Conservation (phyloP, 768 basidiomycete species). For the Clathrus columnatus region DNA sequence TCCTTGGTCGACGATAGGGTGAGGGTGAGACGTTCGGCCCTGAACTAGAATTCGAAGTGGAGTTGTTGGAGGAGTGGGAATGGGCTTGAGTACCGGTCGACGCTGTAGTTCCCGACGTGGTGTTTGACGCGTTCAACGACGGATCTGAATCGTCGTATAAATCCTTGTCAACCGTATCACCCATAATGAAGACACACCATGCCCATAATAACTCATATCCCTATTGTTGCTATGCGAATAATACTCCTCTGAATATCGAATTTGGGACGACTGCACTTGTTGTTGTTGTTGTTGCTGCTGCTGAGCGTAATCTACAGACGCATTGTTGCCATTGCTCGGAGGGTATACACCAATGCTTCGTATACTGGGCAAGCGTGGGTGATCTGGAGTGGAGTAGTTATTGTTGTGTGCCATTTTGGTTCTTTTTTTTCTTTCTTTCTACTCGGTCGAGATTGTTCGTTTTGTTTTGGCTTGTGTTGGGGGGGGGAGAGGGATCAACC, state of each 20-base stretch:
- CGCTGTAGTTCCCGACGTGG: neutral
- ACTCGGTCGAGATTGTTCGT: neutral
- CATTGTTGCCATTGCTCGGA: neutral
- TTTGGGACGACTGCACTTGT: neutral
- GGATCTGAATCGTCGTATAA: neutral
- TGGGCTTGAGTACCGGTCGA: neutral
- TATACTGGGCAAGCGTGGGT: neutral
- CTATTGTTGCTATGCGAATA: neutral
- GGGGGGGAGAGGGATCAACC: neutral
- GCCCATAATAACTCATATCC: neutral
- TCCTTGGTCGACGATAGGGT: neutral
- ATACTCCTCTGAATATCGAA: neutral
- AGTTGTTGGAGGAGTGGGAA: neutral
- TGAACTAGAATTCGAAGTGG: neutral
- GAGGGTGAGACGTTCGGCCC: neutral
- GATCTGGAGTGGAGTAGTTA: neutral
- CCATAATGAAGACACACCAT: neutral
- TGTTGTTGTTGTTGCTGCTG: neutral
- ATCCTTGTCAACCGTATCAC: no score
- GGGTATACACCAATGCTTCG: neutral
- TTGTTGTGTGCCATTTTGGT: neutral
- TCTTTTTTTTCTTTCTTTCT: neutral
- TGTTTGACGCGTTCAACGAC: neutral
- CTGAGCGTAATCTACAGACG: neutral
- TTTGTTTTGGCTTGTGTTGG: neutral